phyloP scores from a whole-genome alignment of 2,329 filamentous ascomycete genomes.

The Colletotrichum australisinense region DNA sequence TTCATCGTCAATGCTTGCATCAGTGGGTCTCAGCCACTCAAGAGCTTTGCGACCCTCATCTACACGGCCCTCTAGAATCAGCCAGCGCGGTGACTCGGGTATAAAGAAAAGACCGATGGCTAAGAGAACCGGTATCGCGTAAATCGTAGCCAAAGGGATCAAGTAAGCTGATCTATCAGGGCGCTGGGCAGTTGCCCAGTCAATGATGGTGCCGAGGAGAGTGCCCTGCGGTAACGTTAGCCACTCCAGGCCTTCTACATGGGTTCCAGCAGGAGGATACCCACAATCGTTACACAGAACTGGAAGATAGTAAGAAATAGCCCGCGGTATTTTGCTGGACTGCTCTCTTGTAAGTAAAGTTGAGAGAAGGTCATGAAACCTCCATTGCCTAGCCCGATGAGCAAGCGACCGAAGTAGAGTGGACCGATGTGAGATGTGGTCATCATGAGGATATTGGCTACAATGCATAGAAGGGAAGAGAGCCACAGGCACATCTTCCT shows the following conservation, averaged over 20 bases:
- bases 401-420: conserved; percentile 64
- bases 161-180: neutral
- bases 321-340: conserved; percentile 61
- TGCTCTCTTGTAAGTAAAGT: conserved; percentile 58
- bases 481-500: neutral
- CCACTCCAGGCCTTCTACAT: neutral
- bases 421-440: conserved; percentile 61
- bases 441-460: neutral
- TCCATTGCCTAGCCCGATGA: conserved; percentile 68
- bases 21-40: neutral
- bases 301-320: conserved; percentile 60
- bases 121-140: neutral
- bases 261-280: neutral
- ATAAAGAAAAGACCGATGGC: neutral
- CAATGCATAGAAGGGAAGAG: neutral
- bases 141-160: neutral
- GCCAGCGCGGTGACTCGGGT: neutral
- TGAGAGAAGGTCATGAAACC: conserved; percentile 68
- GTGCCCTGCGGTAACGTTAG: neutral
- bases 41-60: neutral
- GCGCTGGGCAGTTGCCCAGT: neutral
- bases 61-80: neutral
- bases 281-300: conserved; percentile 40
- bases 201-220: neutral
- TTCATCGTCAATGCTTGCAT: neutral